Base-by-base conservation (phyloP, 176 grass and related monocot genomes). In the Miscanthus lutarioriparius region DNA sequence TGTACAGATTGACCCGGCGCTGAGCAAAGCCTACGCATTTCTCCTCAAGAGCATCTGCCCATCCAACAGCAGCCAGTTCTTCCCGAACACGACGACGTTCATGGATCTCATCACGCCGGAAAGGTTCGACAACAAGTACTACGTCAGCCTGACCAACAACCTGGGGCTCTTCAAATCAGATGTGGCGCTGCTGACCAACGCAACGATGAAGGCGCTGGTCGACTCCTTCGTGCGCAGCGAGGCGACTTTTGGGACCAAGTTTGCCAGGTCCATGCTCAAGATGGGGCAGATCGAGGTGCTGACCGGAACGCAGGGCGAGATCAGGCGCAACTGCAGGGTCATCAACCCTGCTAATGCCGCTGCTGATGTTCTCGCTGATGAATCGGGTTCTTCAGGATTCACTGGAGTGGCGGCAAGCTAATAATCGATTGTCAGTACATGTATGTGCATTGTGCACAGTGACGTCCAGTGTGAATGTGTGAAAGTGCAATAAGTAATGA, bases 121-220 rank as follows among this genome's bases (percentile, higher is more conserved):
- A 0, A 44, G 1, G 13, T 75, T 92, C 4, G 93, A 92, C 82
- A 95, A 95, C 87, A 92, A 83, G 78, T 95, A 95, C 87, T 95
- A 95, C 75, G 54, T 90, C 8, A 74, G 88, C 7, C 77, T 92
- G 56, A 49, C 2, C 2, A 72, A 90, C 54, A 80, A 91, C 39
- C 82, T 92, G 10, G 85, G 90, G 1, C 69, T 95, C 41, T 75
- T 95, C 70, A 75, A 62, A 23, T 92, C 93, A 0, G 90, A 95
- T 22, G 59, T 58, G 2, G 87, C 85, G 38, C 44, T 92, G 63
- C 48, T 92, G 14, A 88, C 69, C 8, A 49, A 92, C 64, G 43
- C 87, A 5, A 84, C 86, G 9, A 80, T 90, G 69, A 90, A 75
- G 11, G 44, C 63, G 4, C 54, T 83, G 0, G 93, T 95, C 30